A percentile compares a stretch with the other conserved stretches of the same genome.
phyloP scores from a whole-genome alignment of 768 basidiomycete genomes.

The Tricholoma hemisulphureum region DNA sequence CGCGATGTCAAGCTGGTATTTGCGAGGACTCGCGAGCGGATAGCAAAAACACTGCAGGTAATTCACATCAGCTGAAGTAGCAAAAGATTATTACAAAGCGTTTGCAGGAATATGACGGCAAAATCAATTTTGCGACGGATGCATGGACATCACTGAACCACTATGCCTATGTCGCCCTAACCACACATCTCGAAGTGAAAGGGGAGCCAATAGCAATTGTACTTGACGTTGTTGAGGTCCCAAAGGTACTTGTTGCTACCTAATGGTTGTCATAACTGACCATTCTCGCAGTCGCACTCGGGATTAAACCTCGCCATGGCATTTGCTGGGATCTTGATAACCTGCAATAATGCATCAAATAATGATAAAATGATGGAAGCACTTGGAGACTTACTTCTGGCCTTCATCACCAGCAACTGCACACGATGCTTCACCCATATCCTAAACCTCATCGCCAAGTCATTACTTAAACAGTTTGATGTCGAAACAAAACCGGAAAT shows the following conservation, averaged over 20 bases:
- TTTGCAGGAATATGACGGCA: neutral
- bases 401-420: neutral
- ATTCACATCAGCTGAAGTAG: neutral
- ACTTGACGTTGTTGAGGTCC: neutral
- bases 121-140: neutral
- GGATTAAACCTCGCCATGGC: neutral
- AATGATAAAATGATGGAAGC: too few relatives aligned
- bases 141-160: neutral
- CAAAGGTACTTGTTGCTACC: neutral
- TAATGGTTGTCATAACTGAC: neutral
- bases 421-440: neutral
- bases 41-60: neutral
- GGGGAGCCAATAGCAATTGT: neutral
- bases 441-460: too few relatives aligned
- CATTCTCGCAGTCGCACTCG: neutral
- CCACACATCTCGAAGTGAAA: neutral
- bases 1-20: neutral
- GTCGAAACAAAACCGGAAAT: too few relatives aligned
- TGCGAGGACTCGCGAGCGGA: neutral
- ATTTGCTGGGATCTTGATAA: neutral
- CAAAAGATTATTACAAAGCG: neutral
- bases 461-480: too few relatives aligned
- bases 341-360: neutral
- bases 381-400: neutral
- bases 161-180: neutral